Base-by-base conservation (phyloP, 1,284 basidiomycete species). In the Acaromyces ingoldii region DNA sequence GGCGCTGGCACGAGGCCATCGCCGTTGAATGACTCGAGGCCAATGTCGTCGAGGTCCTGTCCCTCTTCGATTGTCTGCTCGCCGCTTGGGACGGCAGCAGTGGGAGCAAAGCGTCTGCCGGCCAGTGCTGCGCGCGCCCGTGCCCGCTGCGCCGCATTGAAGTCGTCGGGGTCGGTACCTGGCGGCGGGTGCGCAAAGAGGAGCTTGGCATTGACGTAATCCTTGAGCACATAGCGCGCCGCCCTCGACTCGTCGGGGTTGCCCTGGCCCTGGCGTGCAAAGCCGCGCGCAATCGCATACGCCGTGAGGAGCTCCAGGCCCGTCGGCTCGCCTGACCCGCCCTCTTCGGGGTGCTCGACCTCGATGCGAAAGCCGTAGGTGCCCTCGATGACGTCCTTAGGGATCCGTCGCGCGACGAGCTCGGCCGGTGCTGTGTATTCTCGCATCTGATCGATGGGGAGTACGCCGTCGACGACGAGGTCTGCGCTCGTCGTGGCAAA, bases 401-500 rank as follows among this genome's bases (percentile, higher is more conserved):
- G 89, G 59, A 98, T 83, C 34, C 91, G 80, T 69, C 85, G 83
- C 37, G 84, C 86, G 1, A 98, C 81, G 41, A 99, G 79, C 28
- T 87, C 81, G 13, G 85, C 81, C 0, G 95, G 95, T 0, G 86
- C 95, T 2, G 87, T 91, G 74, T 93, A 84, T 76, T 99, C 95
- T 63, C 89, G 82, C 82, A 98, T 85, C 76, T 98, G 95, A 76
- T 99, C 95, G 69, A 99, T 98, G 0, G 93, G 95, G 49, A 98
- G 78, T 2, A 98, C 91, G 59, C 95, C 95, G 72, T 98, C 92
- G 63, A 91, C 95, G 22, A 98, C 88, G 51, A 99, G 80, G 58
- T 93, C 91, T 4, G 93, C 95, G 70, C 89, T 55, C 5, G 67
- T 70, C 9, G 71, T 72, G 17, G 73, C 70, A 29, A 98, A 98